Evolutionary conservation across 202 grass and related monocot genomes (phyloP).

Genomic region (Brachypodium distachyon): DNA sequence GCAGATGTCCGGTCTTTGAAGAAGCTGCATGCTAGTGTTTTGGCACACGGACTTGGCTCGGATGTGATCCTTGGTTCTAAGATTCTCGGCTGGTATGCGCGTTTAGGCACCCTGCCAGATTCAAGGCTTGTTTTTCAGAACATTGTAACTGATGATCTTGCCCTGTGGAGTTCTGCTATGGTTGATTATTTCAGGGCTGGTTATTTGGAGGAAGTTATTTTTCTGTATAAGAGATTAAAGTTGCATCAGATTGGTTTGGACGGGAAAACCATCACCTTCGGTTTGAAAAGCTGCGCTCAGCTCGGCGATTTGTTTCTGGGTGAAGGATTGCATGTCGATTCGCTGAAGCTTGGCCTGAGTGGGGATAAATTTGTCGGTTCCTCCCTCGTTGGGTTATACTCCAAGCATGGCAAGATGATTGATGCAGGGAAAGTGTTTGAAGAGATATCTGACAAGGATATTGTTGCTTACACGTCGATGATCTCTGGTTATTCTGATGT

Average conservation of each 20-base stretch:
- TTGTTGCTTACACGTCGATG: constrained; percentile 50
- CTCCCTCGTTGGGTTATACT: constrained; percentile 50
- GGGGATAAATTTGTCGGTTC: constrained; percentile 47
- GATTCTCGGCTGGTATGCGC: constrained; percentile 29
- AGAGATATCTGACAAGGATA: constrained; percentile 44
- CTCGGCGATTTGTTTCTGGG: constrained; percentile 24
- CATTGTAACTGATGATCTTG: constrained; percentile 25
- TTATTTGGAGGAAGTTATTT: constrained; percentile 32
- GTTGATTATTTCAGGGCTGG: constrained; percentile 47
- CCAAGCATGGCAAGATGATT: constrained; percentile 18
- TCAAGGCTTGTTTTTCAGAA: constrained; percentile 34
- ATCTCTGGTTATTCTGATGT: constrained; percentile 40
- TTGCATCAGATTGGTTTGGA: constrained; percentile 4
- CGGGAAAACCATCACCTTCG: constrained; percentile 43
- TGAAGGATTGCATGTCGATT: constrained; percentile 39
- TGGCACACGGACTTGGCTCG: background rate
- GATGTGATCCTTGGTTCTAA: constrained; percentile 9
- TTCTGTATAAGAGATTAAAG: constrained; percentile 38
- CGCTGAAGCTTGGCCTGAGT: constrained; percentile 41
- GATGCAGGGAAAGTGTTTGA: constrained; percentile 29
- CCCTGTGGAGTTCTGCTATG: constrained; percentile 45
- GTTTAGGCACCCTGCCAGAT: constrained; percentile 26
- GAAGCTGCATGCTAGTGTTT: constrained; percentile 1
- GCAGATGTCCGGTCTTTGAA: background rate
- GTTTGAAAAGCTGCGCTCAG: constrained; percentile 44